Base-by-base conservation (phyloP, 768 basidiomycete species). In the Amanita muscaria region DNA sequence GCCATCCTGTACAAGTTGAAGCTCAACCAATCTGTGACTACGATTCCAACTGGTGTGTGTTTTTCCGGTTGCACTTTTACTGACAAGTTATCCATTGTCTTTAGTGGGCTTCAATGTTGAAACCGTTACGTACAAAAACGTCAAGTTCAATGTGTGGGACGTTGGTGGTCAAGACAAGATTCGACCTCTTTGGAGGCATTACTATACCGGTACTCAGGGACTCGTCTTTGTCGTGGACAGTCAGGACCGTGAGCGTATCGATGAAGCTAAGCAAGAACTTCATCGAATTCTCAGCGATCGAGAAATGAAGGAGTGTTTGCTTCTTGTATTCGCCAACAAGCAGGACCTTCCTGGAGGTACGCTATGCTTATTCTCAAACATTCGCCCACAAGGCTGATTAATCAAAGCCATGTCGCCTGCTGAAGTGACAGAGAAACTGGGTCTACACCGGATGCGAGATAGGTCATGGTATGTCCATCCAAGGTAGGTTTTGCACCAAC, bases 81-180 rank as follows among this genome's bases (percentile, higher is more conserved):
- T 33, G 27, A 40, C 34, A 40, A 32, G 46, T 39, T 15, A 49
- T 35, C 37, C 29, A 22, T 40, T 16, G 21, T 40, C 42, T 11
- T 11, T 47, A 90, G 91, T 96, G 60, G 94, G 94, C 18, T 98
- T 98, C 78, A 98, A 98, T 58, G 94, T 98, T 49, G 94, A 98
- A 67, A 98, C 94, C 3, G 94, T 98, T 42, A 96, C 92, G 37
- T 98, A 98, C 70, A 96, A 96, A 76, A 97, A 98, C 50, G 92
- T 90, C 59, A 88, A 88, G 62, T 91, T 90, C 70, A 90, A 89
- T 53, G 84, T 88, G 5, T 88, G 91, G 90, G 91, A 96, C 60
- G 94, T 98, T 31, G 94, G 94, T 56, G 94, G 94, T n/a, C 94
- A 98, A 68, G 94, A 98, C 72, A 98, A 98, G 76, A 98, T 98